phyloP scores from a whole-genome alignment of 164 flowering plant genomes.

The Tinospora cordifolia region DNA sequence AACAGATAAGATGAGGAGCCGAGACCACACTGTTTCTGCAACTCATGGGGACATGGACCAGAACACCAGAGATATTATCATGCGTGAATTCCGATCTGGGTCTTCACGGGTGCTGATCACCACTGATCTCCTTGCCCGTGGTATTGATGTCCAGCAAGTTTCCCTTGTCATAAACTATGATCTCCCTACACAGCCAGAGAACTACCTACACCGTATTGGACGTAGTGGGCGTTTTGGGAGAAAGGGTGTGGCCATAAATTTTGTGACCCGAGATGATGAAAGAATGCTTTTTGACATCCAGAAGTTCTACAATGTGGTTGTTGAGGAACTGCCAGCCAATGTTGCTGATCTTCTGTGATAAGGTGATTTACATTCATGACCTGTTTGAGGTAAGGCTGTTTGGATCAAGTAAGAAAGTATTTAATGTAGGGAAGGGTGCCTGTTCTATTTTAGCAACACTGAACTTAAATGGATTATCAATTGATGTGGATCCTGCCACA shows the following conservation, averaged over 20 bases:
- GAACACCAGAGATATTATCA: conserved; percentile 76
- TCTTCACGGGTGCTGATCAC: conserved; percentile 85
- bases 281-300: conserved; percentile 77
- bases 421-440: conserved; percentile 10
- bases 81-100: conserved; percentile 85
- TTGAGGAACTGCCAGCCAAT: conserved; percentile 73
- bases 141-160: conserved; percentile 88
- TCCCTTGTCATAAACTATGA: conserved; percentile 82
- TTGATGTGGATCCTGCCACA: conserved; percentile 22
- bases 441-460: conserved; percentile 13
- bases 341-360: conserved; percentile 71
- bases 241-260: conserved; percentile 84
- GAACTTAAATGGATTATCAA: conserved; percentile 19
- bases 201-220: conserved; percentile 84
- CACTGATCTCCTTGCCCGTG: conserved; percentile 81
- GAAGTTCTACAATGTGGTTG: conserved; percentile 63
- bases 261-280: conserved; percentile 66
- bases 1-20: conserved; percentile 78
- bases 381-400: conserved; percentile 16
- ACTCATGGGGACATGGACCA: conserved; percentile 91
- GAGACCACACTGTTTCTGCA: conserved; percentile 87
- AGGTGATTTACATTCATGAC: conserved; percentile 11
- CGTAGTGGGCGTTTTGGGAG: conserved; percentile 86
- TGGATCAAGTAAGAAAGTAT: conserved; percentile 18
- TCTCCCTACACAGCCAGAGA: conserved; percentile 83